phyloP scores from a whole-genome alignment of 768 basidiomycete species.

The Mycena rebaudengoi region DNA sequence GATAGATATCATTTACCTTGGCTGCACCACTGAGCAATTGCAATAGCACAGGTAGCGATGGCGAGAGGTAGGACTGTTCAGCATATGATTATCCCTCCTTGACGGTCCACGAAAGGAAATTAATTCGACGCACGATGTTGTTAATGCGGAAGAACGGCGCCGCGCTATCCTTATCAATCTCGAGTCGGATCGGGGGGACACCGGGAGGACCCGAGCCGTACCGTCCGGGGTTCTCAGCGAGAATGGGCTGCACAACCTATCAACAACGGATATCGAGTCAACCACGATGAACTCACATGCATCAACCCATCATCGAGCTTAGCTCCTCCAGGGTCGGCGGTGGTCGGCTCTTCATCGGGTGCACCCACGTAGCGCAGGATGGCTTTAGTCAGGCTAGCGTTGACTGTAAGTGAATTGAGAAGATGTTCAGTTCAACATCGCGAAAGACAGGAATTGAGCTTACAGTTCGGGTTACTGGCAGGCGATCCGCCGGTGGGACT shows the following conservation, averaged over 20 bases:
- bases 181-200: slow-evolving; percentile 8
- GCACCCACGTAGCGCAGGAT: slow-evolving; percentile 50
- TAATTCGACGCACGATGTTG: slow-evolving; percentile 26
- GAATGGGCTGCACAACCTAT: too few species aligned
- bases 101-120: not conserved
- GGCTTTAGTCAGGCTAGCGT: slow-evolving; percentile 42
- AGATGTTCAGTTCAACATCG: too few species aligned
- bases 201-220: slow-evolving; percentile 23
- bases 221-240: slow-evolving; percentile 17
- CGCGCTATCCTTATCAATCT: slow-evolving; percentile 24
- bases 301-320: slow-evolving; percentile 38
- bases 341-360: slow-evolving; percentile 40
- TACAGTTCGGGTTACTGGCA: slow-evolving; percentile 37
- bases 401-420: slow-evolving; percentile 26
- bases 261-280: too few species aligned
- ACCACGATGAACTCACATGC: slow-evolving; percentile 41
- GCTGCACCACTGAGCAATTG: slow-evolving; percentile 11
- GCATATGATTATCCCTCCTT: not conserved
- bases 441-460: not conserved
- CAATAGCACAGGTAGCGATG: slow-evolving; percentile 7
- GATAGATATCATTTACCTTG: not conserved
- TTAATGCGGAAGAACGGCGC: slow-evolving; percentile 27
- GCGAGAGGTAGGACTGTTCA: slow-evolving; percentile 3
- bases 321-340: slow-evolving; percentile 25
- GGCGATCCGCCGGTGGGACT: slow-evolving; percentile 35